Evolutionary conservation across 1,284 basidiomycete species (phyloP).

Genomic region (Fomitopsis pinicola): DNA sequence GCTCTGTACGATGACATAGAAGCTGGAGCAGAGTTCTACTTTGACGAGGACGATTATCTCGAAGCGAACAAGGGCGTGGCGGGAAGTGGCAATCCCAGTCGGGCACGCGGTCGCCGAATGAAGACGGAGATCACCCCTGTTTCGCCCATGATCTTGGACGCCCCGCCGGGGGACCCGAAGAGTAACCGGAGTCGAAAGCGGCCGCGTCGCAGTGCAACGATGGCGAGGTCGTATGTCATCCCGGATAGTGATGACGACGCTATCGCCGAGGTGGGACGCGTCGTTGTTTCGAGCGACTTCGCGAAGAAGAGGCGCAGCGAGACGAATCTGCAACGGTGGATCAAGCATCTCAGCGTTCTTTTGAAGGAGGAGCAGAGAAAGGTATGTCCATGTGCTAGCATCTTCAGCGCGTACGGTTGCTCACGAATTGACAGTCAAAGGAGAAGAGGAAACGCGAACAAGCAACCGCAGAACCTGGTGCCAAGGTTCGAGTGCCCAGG

Average conservation of each 20-base stretch:
- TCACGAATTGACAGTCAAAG: constrained; percentile 42
- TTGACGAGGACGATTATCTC: constrained; percentile 63
- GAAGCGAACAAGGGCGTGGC: constrained; percentile 21
- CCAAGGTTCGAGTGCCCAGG: constrained; percentile 50
- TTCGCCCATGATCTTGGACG: constrained; percentile 6
- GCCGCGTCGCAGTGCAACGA: constrained; percentile 50
- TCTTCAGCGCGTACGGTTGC: constrained; percentile 1
- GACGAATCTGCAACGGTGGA: constrained; percentile 60
- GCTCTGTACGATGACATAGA: constrained; percentile 54
- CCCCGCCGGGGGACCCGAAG: background rate
- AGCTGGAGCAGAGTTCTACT: constrained; percentile 59
- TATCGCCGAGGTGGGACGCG: constrained; percentile 36
- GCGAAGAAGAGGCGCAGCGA: constrained; percentile 39
- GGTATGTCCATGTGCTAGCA: constrained; percentile 31
- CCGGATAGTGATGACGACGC: constrained; percentile 71
- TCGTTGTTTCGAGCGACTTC: constrained; percentile 22
- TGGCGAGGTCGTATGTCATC: constrained; percentile 55
- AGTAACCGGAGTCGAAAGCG: constrained; percentile 29
- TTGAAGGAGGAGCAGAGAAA: constrained; percentile 63
- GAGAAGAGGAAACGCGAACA: constrained; percentile 57
- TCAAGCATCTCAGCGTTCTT: constrained; percentile 53
- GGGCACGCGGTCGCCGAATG: constrained; percentile 13
- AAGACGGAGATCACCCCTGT: constrained; percentile 35
- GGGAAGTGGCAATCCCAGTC: constrained; percentile 18
- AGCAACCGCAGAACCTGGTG: constrained; percentile 35